Evolutionary conservation across 192 early-diverging fungal species (phyloP).

Genomic region (Entophlyctis luteolus): DNA sequence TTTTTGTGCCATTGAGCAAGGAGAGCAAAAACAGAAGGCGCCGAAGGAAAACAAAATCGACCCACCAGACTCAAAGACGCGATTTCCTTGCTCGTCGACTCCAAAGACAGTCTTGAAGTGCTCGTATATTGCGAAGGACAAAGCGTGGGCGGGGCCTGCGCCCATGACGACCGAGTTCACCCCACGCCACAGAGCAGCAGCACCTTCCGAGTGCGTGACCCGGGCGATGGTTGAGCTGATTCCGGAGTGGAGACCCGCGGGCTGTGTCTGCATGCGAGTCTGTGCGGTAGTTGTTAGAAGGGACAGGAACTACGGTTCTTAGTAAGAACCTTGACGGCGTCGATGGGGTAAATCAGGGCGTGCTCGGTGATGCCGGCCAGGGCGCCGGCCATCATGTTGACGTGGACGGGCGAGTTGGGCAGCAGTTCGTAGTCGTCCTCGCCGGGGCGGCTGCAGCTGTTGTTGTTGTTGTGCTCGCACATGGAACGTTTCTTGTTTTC

Average conservation of each 20-base stretch:
- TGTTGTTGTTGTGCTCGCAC: no score
- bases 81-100: constrained; percentile 50
- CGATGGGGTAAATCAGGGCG: constrained; percentile 90
- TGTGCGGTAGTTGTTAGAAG: constrained; percentile 36
- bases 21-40: neutral
- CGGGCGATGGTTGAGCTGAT: constrained; percentile 65
- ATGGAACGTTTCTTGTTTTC: no score
- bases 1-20: neutral
- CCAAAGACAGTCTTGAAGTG: constrained; percentile 76
- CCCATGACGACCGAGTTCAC: constrained; percentile 89
- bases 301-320: neutral
- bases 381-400: constrained; percentile 87
- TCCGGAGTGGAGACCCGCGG: constrained; percentile 65
- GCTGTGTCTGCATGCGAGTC: constrained; percentile 89
- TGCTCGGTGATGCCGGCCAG: constrained; percentile 98
- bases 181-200: constrained; percentile 84
- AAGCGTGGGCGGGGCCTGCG: constrained; percentile 91
- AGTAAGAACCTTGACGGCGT: constrained; percentile 95
- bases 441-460: no score
- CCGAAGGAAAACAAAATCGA: neutral
- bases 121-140: constrained; percentile 95
- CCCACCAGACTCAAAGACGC: constrained; percentile 58
- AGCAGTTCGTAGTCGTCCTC: no score
- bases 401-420: no score
- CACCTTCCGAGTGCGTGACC: constrained; percentile 73